phyloP scores from a whole-genome alignment of 108 stramenopile species.

The Nannochloropsis gaditana region DNA sequence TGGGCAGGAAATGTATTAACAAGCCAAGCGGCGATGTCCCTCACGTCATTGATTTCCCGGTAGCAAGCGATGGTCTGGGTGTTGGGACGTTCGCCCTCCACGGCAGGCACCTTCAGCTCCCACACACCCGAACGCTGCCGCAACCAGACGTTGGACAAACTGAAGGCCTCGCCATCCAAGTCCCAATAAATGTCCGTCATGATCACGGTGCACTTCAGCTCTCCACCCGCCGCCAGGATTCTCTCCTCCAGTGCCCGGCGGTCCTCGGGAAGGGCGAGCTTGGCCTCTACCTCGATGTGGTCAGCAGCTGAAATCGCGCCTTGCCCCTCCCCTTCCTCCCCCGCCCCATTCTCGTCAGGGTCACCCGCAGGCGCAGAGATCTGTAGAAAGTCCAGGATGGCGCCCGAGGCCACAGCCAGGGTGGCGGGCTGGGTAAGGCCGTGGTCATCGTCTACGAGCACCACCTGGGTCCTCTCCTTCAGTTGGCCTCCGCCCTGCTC shows the following conservation, averaged over 20 bases:
- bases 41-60: not conserved
- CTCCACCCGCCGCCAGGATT: not conserved
- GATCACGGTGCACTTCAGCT: not conserved
- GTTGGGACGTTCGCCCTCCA: not conserved
- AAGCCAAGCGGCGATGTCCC: not conserved
- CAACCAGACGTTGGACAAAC: conserved; percentile 14
- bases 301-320: not conserved
- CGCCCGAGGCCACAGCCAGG: not conserved
- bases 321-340: not conserved
- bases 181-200: conserved; percentile 1
- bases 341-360: not conserved
- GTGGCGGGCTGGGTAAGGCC: not conserved
- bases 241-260: not conserved
- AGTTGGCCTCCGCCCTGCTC: not conserved
- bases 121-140: not conserved
- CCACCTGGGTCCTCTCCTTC: not conserved
- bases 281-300: not conserved
- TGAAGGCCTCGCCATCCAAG: not conserved
- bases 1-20: not conserved
- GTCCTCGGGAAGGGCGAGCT: not conserved
- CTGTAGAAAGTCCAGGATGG: not conserved
- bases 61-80: not conserved
- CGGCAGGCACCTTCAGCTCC: not conserved
- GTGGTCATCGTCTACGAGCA: not conserved
- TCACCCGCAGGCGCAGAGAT: not conserved